Percentiles rank a stretch among this genome's conserved stretches.
phyloP scores from a whole-genome alignment of 495 filamentous ascomycete species.

The Pseudoneurospora amorphoporcata region DNA sequence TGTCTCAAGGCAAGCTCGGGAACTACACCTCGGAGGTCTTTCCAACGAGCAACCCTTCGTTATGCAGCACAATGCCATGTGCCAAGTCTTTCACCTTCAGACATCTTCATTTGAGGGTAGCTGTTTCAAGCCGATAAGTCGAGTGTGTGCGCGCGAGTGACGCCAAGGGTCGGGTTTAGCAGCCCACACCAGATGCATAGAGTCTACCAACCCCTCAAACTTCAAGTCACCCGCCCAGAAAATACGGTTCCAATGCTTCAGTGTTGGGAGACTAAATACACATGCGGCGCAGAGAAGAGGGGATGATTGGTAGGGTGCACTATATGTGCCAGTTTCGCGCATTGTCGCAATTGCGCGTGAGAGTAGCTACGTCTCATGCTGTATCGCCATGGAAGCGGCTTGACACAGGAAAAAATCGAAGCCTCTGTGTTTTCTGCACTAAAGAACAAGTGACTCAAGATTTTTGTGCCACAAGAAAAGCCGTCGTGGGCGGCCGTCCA shows the following conservation, averaged over 20 bases:
- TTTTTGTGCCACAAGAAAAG: not conserved
- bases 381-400: constrained; percentile 12
- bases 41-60: not conserved
- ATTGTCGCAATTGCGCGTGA: constrained; percentile 15
- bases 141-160: not conserved
- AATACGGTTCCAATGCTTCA: not conserved
- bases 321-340: not conserved
- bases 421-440: not conserved
- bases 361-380: constrained; percentile 18
- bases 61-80: not conserved
- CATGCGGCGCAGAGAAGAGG: not conserved
- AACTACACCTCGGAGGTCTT: not conserved
- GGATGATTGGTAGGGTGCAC: not conserved
- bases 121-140: not conserved
- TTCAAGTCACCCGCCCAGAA: not conserved
- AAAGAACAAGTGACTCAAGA: constrained; percentile 9
- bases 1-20: not conserved
- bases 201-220: not conserved
- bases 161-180: not conserved
- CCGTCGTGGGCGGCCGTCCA: not conserved
- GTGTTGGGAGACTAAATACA: not conserved
- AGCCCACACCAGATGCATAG: not conserved
- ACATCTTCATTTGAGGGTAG: not conserved
- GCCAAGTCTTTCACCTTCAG: not conserved
- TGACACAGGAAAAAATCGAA: constrained; percentile 3